Conservation (phyloP, 257 asterid species). For the Penstemon eatonii region DNA sequence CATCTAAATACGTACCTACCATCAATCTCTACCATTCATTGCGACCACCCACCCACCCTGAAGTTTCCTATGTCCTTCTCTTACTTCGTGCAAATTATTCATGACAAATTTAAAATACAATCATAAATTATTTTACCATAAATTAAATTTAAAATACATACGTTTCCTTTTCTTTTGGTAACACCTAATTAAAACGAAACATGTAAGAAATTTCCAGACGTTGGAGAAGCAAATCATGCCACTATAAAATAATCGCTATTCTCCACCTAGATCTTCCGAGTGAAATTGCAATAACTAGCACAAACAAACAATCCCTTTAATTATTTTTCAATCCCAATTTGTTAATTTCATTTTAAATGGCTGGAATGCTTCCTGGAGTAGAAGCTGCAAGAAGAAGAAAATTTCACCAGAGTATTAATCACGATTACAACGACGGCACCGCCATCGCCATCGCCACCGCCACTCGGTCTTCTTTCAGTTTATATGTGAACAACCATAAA, state of each 20-base stretch:
- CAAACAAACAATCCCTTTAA: background rate
- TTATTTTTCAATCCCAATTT: background rate
- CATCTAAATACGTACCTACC: no score
- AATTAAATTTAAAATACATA: no score
- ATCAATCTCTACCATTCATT: no score
- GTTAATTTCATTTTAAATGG: conserved; percentile 33
- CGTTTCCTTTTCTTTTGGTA: no score
- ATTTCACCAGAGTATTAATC: conserved; percentile 39
- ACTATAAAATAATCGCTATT: background rate
- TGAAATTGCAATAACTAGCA: background rate
- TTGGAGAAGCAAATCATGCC: background rate
- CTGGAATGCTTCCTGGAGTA: conserved; percentile 70
- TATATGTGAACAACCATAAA: conserved; percentile 43
- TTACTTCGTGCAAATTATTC: no score
- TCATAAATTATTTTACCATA: no score
- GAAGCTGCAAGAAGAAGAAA: conserved; percentile 67
- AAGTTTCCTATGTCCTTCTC: no score
- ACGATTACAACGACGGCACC: background rate
- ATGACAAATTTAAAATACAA: no score
- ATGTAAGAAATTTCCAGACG: background rate
- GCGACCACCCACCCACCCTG: no score
- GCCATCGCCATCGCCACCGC: background rate
- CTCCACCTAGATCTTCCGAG: background rate
- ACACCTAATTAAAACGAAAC: background rate
- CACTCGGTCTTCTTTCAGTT: conserved; percentile 40